Base-by-base conservation (phyloP, 345 rosid species). In the Hypericum perforatum region DNA sequence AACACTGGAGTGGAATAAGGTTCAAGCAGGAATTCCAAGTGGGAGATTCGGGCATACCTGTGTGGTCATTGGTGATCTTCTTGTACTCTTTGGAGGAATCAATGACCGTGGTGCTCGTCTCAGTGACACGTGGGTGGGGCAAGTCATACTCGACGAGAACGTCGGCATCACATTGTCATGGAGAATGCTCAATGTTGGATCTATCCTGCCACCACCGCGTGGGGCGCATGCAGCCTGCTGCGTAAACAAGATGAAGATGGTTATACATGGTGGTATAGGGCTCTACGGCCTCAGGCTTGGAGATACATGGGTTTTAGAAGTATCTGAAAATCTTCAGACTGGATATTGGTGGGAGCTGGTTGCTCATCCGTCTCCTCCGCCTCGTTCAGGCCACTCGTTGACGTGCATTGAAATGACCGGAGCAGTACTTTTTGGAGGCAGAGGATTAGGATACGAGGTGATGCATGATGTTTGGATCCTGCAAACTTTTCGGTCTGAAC, bases 21-120 rank as follows among this genome's bases (percentile, higher is more conserved):
- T 85, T 6, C 65, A 66, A 39, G 68, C 85, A 7, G 94, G 95
- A 16, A 72, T 71, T 52, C 98, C 90, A 2, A 83, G 94, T 52
- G 96, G 98, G 45, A 78, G 98, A 73, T 92, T 92, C 16, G 98
- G 98, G 44, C 98, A 92, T 57, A 71, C 96, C 7, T 82, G 96
- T 64, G 70, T 81, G 1, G 75, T 68, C 37, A 61, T 83, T 12
- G 82, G 79, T 5, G 70, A 81, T 57, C 11, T 49, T 57, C 76
- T 92, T 39, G 73, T 92, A 38, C 73, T 92, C 8, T 92, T 87
- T 11, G 98, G 98, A 61, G 98, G 98, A 53, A 87, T 92, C 54
- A 77, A 87, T 11, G 98, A 92, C 72, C 70, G 74, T 39, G 98
- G 98, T 14, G 65, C 66, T 62, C 82, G 98, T 38, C 79, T 81